Percentiles rank a stretch among this genome's conserved stretches.
Conservation (phyloP, 441 rosid genomes). For the Daphne laureola region DNA sequence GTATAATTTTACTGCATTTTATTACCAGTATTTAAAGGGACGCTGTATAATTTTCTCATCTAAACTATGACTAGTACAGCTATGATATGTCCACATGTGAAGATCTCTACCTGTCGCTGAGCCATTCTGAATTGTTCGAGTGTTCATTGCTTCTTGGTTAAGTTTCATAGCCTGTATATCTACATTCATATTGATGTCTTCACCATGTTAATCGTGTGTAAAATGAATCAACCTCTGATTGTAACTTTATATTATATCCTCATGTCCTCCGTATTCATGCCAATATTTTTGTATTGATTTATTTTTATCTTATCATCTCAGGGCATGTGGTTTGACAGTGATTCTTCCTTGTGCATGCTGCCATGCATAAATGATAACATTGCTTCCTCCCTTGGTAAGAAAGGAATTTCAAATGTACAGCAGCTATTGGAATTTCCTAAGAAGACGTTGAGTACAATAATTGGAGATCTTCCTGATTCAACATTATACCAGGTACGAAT, state of each 20-base stretch:
- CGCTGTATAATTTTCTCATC: no score
- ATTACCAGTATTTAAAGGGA: no score
- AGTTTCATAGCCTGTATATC: no score
- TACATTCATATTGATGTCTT: no score
- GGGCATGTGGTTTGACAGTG: constrained; percentile 91
- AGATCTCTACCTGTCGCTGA: no score
- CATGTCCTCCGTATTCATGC: neutral
- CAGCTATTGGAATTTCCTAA: constrained; percentile 69
- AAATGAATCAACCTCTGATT: no score
- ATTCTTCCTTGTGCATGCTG: constrained; percentile 81
- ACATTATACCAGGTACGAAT: constrained; percentile 63
- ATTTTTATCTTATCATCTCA: constrained; percentile 18
- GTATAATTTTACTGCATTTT: no score
- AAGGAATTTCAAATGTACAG: constrained; percentile 56
- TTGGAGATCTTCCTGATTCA: constrained; percentile 45
- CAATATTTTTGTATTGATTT: neutral
- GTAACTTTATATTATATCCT: neutral
- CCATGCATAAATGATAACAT: constrained; percentile 86
- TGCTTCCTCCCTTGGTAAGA: constrained; percentile 30
- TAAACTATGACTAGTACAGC: no score
- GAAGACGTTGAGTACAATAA: constrained; percentile 45
- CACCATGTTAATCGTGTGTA: no score
- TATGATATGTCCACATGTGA: no score
- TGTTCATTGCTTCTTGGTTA: no score
- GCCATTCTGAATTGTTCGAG: no score